Conservation (phyloP, 495 filamentous ascomycete genomes). For the Xylaria palmicola region DNA sequence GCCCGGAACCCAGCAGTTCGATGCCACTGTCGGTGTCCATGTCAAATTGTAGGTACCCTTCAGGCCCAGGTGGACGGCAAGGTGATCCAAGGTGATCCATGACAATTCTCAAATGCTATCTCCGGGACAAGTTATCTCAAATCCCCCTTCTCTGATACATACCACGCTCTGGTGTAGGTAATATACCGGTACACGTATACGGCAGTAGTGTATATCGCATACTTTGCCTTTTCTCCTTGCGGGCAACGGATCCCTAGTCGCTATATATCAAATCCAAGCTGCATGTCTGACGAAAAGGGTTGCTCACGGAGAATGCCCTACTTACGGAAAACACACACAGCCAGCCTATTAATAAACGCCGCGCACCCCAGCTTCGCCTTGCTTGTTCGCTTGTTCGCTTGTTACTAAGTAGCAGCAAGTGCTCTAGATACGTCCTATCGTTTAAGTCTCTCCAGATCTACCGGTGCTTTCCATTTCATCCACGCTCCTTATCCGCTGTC, state of each 20-base stretch:
- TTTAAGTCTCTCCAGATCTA: too few relatives aligned
- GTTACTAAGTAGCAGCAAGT: slow-evolving; percentile 2
- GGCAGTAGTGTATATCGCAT: background rate
- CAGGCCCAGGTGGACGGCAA: background rate
- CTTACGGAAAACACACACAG: slow-evolving; percentile 5
- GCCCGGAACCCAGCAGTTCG: too few relatives aligned
- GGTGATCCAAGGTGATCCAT: slow-evolving; percentile 9
- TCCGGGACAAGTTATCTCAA: slow-evolving; percentile 16
- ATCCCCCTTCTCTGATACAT: background rate
- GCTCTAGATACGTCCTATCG: background rate
- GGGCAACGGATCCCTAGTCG: background rate
- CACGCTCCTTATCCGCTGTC: background rate
- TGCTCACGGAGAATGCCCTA: slow-evolving; percentile 9
- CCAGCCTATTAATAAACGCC: slow-evolving; percentile 12
- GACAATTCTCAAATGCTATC: slow-evolving; percentile 9
- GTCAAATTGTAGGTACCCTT: slow-evolving; percentile 8
- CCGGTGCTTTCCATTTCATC: background rate
- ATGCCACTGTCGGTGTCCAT: background rate
- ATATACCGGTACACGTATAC: background rate
- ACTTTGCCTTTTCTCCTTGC: background rate
- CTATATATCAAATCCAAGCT: slow-evolving; percentile 11
- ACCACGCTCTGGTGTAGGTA: background rate
- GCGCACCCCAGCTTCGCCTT: slow-evolving; percentile 10
- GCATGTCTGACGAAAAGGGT: slow-evolving; percentile 12
- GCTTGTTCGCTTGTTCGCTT: background rate